A percentile compares a stretch with the other conserved stretches of the same genome.
phyloP scores from a whole-genome alignment of 768 basidiomycete genomes.

The Pulveroboletus ravenelii region DNA sequence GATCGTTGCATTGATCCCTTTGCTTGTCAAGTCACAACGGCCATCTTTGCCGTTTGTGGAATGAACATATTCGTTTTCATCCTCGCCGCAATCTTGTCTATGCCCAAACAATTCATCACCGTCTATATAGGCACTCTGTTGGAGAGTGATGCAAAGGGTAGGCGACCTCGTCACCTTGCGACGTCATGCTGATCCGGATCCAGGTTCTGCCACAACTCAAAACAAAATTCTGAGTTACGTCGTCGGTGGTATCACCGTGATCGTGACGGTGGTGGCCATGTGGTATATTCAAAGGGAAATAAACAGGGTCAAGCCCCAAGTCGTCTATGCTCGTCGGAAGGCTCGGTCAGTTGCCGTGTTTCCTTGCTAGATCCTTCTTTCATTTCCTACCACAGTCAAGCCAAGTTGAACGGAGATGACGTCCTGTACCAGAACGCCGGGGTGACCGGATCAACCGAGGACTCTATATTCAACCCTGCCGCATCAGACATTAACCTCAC shows the following conservation, averaged over 20 bases:
- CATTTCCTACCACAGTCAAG: constrained; percentile 41
- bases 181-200: constrained; percentile 2
- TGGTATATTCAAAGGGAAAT: constrained; percentile 81
- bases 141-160: constrained; percentile 40
- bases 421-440: constrained; percentile 28
- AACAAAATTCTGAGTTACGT: constrained; percentile 64
- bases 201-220: constrained; percentile 30
- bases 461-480: constrained; percentile 34
- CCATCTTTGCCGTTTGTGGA: constrained; percentile 84
- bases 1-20: background rate
- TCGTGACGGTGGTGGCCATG: constrained; percentile 73
- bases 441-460: constrained; percentile 27
- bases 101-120: constrained; percentile 89
- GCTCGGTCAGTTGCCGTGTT: constrained; percentile 44
- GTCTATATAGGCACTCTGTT: constrained; percentile 86
- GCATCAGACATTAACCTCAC: constrained; percentile 41
- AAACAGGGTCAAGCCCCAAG: constrained; percentile 57
- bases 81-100: constrained; percentile 72
- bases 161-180: background rate
- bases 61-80: constrained; percentile 77
- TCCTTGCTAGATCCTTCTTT: background rate
- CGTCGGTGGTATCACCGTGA: constrained; percentile 60
- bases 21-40: constrained; percentile 74
- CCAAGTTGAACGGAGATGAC: constrained; percentile 38
- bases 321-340: constrained; percentile 70